Conservation (phyloP, 768 basidiomycete species). For the Zangia roseola region DNA sequence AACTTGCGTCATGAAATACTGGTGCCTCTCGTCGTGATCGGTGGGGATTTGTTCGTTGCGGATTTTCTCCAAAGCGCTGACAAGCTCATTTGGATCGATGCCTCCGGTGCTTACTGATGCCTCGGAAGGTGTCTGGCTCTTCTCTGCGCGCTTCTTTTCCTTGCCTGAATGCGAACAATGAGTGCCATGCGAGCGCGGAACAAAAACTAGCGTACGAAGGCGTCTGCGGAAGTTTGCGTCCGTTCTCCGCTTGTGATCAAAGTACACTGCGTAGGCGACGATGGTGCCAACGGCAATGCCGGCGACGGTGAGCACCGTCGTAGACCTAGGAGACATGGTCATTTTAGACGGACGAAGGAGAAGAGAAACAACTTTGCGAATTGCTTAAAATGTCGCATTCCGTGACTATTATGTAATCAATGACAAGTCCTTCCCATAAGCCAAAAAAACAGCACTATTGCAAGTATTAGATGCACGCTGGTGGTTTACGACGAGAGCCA, state of each 20-base stretch:
- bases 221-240: conserved; percentile 85
- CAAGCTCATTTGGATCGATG: conserved; percentile 53
- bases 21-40: conserved; percentile 76
- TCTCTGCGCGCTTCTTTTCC: conserved; percentile 87
- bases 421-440: conserved; percentile 4
- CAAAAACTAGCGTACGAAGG: conserved; percentile 59
- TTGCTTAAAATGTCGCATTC: conserved; percentile 6
- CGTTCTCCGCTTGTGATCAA: conserved; percentile 92
- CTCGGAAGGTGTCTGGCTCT: conserved; percentile 52
- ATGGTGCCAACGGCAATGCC: conserved; percentile 51
- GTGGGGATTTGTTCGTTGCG: conserved; percentile 67
- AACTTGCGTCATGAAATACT: conserved; percentile 90
- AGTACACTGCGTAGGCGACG: conserved; percentile 86
- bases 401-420: conserved; percentile 24
- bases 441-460: not conserved
- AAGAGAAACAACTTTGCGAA: conserved; percentile 6
- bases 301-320: conserved; percentile 41
- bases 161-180: conserved; percentile 55
- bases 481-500: no score
- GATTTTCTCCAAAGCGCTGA: conserved; percentile 62
- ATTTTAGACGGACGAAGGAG: conserved; percentile 18
- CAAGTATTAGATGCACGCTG: no score
- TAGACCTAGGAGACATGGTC: conserved; percentile 37
- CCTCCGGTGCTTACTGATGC: conserved; percentile 22
- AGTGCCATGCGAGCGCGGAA: not conserved